Conservation (phyloP, 768 basidiomycete genomes). For the Lactifluus pinguis region DNA sequence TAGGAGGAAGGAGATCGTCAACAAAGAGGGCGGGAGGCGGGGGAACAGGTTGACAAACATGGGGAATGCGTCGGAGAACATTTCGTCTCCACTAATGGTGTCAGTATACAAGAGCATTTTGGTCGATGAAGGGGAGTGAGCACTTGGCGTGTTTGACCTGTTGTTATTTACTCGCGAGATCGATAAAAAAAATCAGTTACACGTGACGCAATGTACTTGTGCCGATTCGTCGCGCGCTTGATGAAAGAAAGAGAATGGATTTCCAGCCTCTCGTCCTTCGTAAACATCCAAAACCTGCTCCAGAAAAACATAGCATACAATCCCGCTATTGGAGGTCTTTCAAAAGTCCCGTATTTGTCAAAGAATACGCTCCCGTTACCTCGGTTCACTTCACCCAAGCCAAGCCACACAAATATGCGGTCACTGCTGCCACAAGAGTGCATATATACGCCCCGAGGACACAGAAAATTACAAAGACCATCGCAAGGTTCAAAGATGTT, state of each 20-base stretch:
- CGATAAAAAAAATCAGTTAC: constrained; percentile 7
- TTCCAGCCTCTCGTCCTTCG: constrained; percentile 69
- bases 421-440: constrained; percentile 87
- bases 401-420: constrained; percentile 89
- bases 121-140: background rate
- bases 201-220: constrained; percentile 6
- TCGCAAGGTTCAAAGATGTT: constrained; percentile 94
- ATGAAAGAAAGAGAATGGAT: constrained; percentile 41
- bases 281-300: constrained; percentile 46
- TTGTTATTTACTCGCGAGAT: too few species aligned
- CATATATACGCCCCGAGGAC: constrained; percentile 96
- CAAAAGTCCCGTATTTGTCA: constrained; percentile 87
- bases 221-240: too few species aligned
- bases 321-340: constrained; percentile 83
- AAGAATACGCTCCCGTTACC: constrained; percentile 94
- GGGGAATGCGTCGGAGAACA: constrained; percentile 91
- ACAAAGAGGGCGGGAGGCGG: background rate
- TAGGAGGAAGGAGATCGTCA: background rate
- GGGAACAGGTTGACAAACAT: constrained; percentile 40
- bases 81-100: constrained; percentile 73
- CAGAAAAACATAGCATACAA: constrained; percentile 58
- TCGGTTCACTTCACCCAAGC: constrained; percentile 85
- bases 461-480: constrained; percentile 92
- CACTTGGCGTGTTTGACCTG: too few species aligned
- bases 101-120: constrained; percentile 71